phyloP scores from a whole-genome alignment of 768 basidiomycete genomes.

The Agrocybe pediades region DNA sequence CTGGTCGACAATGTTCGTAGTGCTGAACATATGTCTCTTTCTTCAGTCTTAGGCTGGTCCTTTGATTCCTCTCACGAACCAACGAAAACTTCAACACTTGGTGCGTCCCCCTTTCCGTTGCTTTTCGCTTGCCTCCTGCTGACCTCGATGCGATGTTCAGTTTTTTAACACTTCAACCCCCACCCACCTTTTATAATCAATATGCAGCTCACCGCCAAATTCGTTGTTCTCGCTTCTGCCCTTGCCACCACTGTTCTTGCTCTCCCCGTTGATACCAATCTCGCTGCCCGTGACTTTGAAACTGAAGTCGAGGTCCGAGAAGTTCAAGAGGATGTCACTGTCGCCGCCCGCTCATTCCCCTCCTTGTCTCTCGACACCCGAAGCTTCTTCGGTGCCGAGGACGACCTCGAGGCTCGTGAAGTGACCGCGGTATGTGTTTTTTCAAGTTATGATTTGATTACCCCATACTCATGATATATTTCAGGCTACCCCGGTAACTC shows the following conservation, averaged over 20 bases:
- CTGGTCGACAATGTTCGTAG: background rate
- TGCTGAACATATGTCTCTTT: constrained; percentile 2
- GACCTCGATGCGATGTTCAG: constrained; percentile 4
- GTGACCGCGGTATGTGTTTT: constrained; percentile 4
- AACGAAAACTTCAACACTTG: constrained; percentile 15
- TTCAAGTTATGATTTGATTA: background rate
- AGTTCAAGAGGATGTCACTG: constrained; percentile 12
- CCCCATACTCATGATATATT: background rate
- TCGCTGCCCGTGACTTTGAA: constrained; percentile 13
- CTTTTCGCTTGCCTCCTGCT: background rate
- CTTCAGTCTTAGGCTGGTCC: constrained; percentile 26
- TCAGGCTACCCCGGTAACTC: constrained; percentile 3
- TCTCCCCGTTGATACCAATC: constrained; percentile 13
- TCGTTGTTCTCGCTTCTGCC: constrained; percentile 22
- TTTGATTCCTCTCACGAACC: constrained; percentile 20
- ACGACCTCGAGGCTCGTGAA: constrained; percentile 15
- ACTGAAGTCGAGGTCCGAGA: constrained; percentile 17
- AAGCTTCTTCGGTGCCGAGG: constrained; percentile 14
- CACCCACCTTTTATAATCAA: constrained; percentile 11
- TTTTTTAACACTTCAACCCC: constrained; percentile 12
- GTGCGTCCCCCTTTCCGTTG: background rate
- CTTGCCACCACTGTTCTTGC: constrained; percentile 20
- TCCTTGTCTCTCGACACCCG: constrained; percentile 15
- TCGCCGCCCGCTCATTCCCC: constrained; percentile 19
- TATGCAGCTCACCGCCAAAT: constrained; percentile 25